A percentile compares a stretch with the other conserved stretches of the same genome.
These are phyloP conservation scores for Calocera cornea DNA, from an alignment of 768 basidiomycete species.

Conservation along the genomic window DNA sequence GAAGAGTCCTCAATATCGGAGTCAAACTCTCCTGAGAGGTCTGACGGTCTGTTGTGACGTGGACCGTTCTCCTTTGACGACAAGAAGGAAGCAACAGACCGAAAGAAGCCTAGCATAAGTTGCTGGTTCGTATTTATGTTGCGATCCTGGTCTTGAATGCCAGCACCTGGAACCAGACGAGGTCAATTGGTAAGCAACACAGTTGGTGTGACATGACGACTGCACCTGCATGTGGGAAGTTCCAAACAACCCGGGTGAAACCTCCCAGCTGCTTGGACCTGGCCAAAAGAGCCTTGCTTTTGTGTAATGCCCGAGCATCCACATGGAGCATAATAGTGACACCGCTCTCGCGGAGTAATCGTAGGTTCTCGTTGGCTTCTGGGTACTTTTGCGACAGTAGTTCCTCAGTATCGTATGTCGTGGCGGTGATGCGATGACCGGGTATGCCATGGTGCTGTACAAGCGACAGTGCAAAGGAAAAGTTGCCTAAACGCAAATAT, in stretches of 20 bases:
- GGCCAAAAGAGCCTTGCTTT: constrained; percentile 41
- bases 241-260: constrained; percentile 80
- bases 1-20: constrained; percentile 15
- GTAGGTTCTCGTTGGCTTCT: constrained; percentile 48
- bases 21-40: constrained; percentile 29
- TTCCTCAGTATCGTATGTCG: constrained; percentile 67
- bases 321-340: constrained; percentile 63
- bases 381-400: constrained; percentile 75
- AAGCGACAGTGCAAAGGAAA: constrained; percentile 76
- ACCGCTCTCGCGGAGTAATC: constrained; percentile 40
- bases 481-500: constrained; percentile 37
- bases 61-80: constrained; percentile 35
- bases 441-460: constrained; percentile 41
- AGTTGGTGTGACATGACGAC: background rate
- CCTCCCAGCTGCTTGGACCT: constrained; percentile 22
- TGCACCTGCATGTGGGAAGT: constrained; percentile 91
- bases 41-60: constrained; percentile 31
- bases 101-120: constrained; percentile 68
- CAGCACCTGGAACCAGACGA: constrained; percentile 27
- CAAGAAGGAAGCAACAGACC: constrained; percentile 52
- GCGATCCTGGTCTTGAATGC: constrained; percentile 84
- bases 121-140: constrained; percentile 84
- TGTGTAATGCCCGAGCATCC: constrained; percentile 71
- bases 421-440: constrained; percentile 62
- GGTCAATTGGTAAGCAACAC: background rate